phyloP scores from a whole-genome alignment of 1,284 basidiomycete species.

The Puccinia novopanici region DNA sequence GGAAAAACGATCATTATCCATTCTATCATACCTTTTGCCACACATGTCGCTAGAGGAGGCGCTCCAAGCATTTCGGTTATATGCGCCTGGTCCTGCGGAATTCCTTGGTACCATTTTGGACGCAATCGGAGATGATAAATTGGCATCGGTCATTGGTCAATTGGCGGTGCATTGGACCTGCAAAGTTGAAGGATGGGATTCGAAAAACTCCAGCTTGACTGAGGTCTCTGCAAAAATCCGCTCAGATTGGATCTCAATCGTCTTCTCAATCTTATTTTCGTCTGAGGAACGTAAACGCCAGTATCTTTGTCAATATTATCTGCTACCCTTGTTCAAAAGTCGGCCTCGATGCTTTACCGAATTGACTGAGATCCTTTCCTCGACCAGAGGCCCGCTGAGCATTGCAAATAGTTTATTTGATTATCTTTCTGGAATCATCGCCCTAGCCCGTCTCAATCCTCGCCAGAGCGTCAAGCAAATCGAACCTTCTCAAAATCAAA shows the following conservation, averaged over 20 bases:
- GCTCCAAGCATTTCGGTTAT: slow-evolving; percentile 9
- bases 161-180: slow-evolving; percentile 32
- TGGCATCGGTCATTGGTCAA: slow-evolving; percentile 42
- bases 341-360: slow-evolving; percentile 16
- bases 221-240: neutral
- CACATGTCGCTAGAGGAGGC: slow-evolving; percentile 21
- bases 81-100: slow-evolving; percentile 20
- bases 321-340: slow-evolving; percentile 36
- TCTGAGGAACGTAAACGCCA: slow-evolving; percentile 43
- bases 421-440: slow-evolving; percentile 35
- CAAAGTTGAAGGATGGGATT: slow-evolving; percentile 33
- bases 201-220: neutral
- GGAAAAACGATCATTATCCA: slow-evolving; percentile 43
- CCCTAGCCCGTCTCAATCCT: slow-evolving; percentile 39
- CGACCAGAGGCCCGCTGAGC: neutral
- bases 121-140: slow-evolving; percentile 41
- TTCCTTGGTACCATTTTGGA: slow-evolving; percentile 27
- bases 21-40: slow-evolving; percentile 30
- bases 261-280: slow-evolving; percentile 25
- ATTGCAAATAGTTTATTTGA: slow-evolving; percentile 4
- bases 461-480: neutral
- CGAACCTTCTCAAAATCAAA: neutral
- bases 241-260: slow-evolving; percentile 27
- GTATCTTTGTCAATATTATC: slow-evolving; percentile 48
- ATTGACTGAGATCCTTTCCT: slow-evolving; percentile 9